phyloP scores from a whole-genome alignment of 495 filamentous ascomycete genomes.

The Penicillium cinerascens region DNA sequence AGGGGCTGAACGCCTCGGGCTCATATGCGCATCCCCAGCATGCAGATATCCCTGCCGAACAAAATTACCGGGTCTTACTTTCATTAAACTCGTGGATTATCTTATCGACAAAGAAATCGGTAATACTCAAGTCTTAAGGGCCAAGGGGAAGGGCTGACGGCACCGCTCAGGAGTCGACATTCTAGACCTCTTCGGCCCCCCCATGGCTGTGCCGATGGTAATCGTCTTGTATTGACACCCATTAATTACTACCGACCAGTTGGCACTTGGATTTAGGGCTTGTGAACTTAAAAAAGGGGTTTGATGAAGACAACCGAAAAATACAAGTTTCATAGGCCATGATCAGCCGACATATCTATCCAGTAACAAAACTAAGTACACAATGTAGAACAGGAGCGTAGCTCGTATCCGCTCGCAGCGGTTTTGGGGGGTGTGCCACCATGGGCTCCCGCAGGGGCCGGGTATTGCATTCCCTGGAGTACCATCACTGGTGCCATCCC shows the following conservation, averaged over 20 bases:
- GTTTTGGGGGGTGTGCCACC: conserved; percentile 1
- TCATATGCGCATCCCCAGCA: neutral
- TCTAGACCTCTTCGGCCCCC: conserved; percentile 20
- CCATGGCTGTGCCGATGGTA: neutral
- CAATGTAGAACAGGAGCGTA: conserved; percentile 17
- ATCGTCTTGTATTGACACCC: neutral
- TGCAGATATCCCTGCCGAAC: conserved; percentile 4
- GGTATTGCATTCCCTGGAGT: neutral
- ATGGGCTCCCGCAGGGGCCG: neutral
- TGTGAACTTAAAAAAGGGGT: neutral
- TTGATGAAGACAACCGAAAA: neutral
- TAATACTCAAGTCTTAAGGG: neutral
- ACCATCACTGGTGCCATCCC: conserved; percentile 1
- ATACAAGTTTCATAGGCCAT: conserved; percentile 16
- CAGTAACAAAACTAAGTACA: conserved; percentile 18
- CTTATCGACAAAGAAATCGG: neutral
- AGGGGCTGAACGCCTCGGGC: conserved; percentile 9
- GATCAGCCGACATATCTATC: conserved; percentile 15
- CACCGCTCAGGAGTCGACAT: conserved; percentile 16
- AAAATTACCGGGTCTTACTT: neutral
- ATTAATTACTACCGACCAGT: neutral
- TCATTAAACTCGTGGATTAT: neutral
- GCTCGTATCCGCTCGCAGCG: conserved; percentile 20
- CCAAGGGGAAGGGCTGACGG: conserved; percentile 3
- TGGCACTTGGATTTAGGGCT: neutral